Conservation (phyloP, 2,329 filamentous ascomycete genomes). For the Zymoseptoria crescenta region DNA sequence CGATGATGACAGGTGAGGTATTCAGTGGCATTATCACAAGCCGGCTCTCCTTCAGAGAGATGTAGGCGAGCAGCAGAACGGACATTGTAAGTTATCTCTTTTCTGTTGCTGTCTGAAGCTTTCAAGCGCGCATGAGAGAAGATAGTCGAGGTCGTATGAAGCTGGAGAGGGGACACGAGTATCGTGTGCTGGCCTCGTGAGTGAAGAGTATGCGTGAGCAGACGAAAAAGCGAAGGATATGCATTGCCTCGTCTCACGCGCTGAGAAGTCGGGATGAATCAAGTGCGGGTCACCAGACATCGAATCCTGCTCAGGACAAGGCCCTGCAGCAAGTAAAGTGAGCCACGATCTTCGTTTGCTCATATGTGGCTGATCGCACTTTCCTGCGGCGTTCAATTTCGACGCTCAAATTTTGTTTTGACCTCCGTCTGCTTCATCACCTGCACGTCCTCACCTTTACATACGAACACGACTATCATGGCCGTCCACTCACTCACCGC, state of each 20-base stretch:
- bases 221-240: background rate
- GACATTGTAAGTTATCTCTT: background rate
- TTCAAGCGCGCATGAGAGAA: background rate
- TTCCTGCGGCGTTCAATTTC: background rate
- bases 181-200: background rate
- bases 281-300: background rate
- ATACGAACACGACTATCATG: too few relatives aligned
- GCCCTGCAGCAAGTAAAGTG: background rate
- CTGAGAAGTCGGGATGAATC: background rate
- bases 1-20: background rate
- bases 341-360: background rate
- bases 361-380: background rate
- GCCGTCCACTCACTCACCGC: background rate
- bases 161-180: background rate
- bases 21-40: background rate
- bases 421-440: too few relatives aligned
- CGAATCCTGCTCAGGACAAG: background rate
- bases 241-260: background rate
- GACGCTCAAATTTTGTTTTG: too few relatives aligned
- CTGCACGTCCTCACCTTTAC: too few relatives aligned
- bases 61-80: background rate
- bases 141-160: background rate
- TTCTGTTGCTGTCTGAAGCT: too few relatives aligned
- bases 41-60: background rate
- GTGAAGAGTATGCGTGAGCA: background rate